phyloP scores from a whole-genome alignment of 768 basidiomycete species.

The Leucogyrophana mollusca region DNA sequence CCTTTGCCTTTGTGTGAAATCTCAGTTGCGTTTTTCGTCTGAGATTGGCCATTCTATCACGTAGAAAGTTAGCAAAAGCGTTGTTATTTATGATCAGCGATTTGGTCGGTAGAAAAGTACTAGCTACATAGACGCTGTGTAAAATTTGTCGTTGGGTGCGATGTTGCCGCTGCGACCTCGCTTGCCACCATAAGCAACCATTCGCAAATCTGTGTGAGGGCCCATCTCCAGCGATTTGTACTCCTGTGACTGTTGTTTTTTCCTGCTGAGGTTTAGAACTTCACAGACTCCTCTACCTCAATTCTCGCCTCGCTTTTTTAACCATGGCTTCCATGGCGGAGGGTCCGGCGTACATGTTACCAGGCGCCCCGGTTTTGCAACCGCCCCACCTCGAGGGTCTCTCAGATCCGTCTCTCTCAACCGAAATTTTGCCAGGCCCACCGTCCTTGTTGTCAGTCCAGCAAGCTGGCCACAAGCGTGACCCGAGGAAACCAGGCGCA shows the following conservation, averaged over 20 bases:
- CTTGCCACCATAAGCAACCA: constrained; percentile 18
- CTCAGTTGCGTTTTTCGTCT: no score
- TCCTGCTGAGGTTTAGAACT: constrained; percentile 16
- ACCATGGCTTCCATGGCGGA: constrained; percentile 71
- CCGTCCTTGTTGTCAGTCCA: constrained; percentile 71
- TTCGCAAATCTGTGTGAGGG: constrained; percentile 16
- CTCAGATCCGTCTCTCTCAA: constrained; percentile 72
- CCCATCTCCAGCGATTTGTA: constrained; percentile 14
- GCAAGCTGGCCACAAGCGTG: constrained; percentile 71
- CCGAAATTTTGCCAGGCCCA: constrained; percentile 88
- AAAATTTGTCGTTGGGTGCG: constrained; percentile 24
- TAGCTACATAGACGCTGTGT: constrained; percentile 10
- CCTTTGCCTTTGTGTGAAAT: no score
- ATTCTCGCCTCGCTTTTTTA: constrained; percentile 22
- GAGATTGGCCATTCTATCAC: no score
- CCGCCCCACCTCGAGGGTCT: constrained; percentile 76
- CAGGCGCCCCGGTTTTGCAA: constrained; percentile 70
- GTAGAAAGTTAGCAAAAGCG: no score
- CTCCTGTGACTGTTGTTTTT: constrained; percentile 18
- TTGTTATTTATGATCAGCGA: no score
- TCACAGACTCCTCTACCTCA: constrained; percentile 11
- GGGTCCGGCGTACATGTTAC: constrained; percentile 69
- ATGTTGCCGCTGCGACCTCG: constrained; percentile 17
- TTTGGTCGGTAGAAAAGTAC: no score
- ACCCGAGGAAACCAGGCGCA: constrained; percentile 72